These are phyloP conservation scores for Trichoderma sp. DNA, from an alignment of 2,329 filamentous ascomycete species.

Conservation along the genomic window DNA sequence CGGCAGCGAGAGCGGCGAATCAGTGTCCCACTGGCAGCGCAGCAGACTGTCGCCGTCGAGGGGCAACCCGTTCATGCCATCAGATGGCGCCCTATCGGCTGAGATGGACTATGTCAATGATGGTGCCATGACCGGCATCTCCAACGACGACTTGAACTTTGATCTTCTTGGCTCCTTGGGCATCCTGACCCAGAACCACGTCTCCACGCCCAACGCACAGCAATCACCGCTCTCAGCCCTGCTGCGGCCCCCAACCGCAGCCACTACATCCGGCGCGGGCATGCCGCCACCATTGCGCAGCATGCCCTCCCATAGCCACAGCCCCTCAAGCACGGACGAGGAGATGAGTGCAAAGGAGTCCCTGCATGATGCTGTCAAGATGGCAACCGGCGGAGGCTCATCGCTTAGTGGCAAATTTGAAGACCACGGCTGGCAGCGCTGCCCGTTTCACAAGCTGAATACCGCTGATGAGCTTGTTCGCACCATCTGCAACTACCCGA, in stretches of 20 bases:
- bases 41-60: background rate
- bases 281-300: background rate
- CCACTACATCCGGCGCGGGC: too few relatives aligned
- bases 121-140: too few relatives aligned
- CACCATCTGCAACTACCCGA: slow-evolving; percentile 25
- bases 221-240: too few relatives aligned
- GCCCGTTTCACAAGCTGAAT: background rate
- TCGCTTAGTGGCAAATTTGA: background rate
- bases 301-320: background rate
- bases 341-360: background rate
- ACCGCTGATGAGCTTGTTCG: slow-evolving; percentile 24
- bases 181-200: too few relatives aligned
- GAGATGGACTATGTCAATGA: too few relatives aligned
- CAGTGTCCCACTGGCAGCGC: background rate
- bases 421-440: background rate
- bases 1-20: background rate
- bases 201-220: too few relatives aligned
- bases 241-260: too few relatives aligned
- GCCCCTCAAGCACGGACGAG: background rate
- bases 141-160: too few relatives aligned
- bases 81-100: too few relatives aligned
- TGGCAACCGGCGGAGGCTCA: background rate
- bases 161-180: too few relatives aligned
- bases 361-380: background rate
- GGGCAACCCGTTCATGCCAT: background rate